Percentiles rank a stretch among this genome's conserved stretches.
Conservation (phyloP, 73 alveolate species). For the Effrenium voratum region DNA sequence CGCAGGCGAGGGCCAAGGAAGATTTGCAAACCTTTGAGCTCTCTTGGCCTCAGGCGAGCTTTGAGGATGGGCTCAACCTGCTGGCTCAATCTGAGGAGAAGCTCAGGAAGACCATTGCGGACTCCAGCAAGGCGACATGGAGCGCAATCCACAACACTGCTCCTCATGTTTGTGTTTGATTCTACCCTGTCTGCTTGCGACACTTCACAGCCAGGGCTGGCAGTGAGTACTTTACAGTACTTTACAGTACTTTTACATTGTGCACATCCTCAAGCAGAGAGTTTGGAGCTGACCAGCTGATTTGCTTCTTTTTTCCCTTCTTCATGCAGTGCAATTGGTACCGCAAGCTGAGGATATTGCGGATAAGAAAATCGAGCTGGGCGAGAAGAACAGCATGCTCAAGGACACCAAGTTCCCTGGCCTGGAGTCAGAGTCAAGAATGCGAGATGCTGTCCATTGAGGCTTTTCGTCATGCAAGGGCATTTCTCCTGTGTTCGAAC, state of each 20-base stretch:
- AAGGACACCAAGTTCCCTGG: slow-evolving; percentile 9
- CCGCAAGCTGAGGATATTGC: slow-evolving; percentile 1
- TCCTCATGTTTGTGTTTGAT: too few species aligned
- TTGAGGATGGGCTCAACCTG: background rate
- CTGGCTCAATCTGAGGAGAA: background rate
- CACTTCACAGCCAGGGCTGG: too few species aligned
- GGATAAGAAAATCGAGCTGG: background rate
- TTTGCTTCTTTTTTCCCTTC: too few species aligned
- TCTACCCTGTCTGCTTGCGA: too few species aligned
- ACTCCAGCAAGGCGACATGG: slow-evolving; percentile 19
- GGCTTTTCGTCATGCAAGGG: too few species aligned
- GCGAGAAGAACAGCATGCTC: slow-evolving; percentile 17
- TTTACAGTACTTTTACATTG: too few species aligned
- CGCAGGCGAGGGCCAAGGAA: background rate
- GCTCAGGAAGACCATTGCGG: slow-evolving; percentile 4
- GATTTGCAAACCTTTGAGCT: background rate
- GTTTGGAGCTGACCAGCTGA: too few species aligned
- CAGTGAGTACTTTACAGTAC: too few species aligned
- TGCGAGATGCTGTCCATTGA: background rate
- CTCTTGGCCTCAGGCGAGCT: background rate
- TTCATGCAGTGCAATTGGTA: background rate
- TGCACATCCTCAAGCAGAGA: too few species aligned
- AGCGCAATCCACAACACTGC: too few species aligned
- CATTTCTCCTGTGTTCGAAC: too few species aligned
- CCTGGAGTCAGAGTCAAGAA: background rate